Conservation (phyloP, 1,139 yeast genomes). For the Candida dubliniensis region DNA sequence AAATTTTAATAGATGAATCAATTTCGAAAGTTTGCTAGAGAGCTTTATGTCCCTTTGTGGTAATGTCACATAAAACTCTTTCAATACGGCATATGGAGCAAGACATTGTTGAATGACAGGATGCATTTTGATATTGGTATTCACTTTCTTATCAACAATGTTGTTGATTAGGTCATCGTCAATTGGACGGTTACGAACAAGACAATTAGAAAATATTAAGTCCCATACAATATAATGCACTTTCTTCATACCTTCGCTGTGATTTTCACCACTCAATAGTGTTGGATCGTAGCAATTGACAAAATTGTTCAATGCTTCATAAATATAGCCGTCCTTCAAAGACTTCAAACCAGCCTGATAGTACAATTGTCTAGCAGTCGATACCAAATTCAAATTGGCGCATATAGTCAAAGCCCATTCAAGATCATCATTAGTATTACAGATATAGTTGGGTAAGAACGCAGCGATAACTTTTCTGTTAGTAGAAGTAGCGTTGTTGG, state of each 20-base stretch:
- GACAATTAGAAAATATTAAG: conserved; percentile 57
- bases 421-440: conserved; percentile 68
- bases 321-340: conserved; percentile 42
- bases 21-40: conserved; percentile 27
- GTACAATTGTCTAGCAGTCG: conserved; percentile 54
- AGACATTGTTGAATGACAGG: conserved; percentile 65
- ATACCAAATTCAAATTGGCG: conserved; percentile 43
- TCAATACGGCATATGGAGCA: conserved; percentile 71
- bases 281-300: conserved; percentile 60
- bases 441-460: conserved; percentile 58
- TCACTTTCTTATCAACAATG: conserved; percentile 44
- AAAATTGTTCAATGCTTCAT: conserved; percentile 69
- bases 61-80: conserved; percentile 44
- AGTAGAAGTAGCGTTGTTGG: conserved; percentile 18
- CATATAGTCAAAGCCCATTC: conserved; percentile 74
- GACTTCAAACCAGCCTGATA: conserved; percentile 42
- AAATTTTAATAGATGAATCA: conserved; percentile 61
- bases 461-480: conserved; percentile 55
- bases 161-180: conserved; percentile 57
- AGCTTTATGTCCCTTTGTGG: conserved; percentile 19
- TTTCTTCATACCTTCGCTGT: conserved; percentile 35
- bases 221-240: conserved; percentile 48
- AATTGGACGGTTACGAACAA: conserved; percentile 53
- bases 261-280: conserved; percentile 15
- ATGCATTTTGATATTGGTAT: conserved; percentile 38